Evolutionary conservation across 2,329 filamentous ascomycete species (phyloP), one percentile per base, ranked within the genome.

Genomic region (Calycina herbarum): DNA sequence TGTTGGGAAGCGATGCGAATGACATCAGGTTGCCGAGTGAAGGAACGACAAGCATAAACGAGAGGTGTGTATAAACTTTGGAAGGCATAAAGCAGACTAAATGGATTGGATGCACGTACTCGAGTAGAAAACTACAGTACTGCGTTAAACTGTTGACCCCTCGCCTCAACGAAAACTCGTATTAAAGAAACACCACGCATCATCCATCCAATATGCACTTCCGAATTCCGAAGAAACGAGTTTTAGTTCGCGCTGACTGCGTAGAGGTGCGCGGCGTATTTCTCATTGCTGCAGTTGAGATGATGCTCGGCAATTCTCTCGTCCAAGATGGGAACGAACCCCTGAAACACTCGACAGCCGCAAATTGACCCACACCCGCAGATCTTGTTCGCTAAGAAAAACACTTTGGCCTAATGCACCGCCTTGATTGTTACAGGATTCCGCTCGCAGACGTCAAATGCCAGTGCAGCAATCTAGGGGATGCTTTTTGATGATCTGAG

Each of bases 291-390:
- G n/a, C 20, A 24, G 20, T 51, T 24, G 45, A 51, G 8, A 24
- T 51, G 27, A 20, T 20, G 45, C 45, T 51, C 45, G 20, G n/a
- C 45, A 51, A 51, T 24, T 51, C 45, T 24, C n/a, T 51, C 45
- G n/a, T 24, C n/a, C 45, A 51, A 24, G 27, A 51, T 51, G 45
- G 20, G 45, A 51, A 51, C 45, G 45, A 51, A 51, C 45, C 45
- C 45, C n/a, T 51, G 45, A 51, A 51, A 51, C 45, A n/a, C 45
- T 51, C n/a, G 10, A 51, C 45, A 51, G 45, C 45, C 6, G 45
- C 45, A 51, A 51, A 24, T 24, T 10, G n/a, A 20, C 45, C 45
- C 45, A 51, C 45, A 51, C 45, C n/a, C 45, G 45, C 45, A 51
- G 45, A 51, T 51, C 45, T 11, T 24, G n/a, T 51, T 51, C 45